These are phyloP conservation scores for Rhynchospora pubera DNA, from an alignment of 176 grass and related monocot species.

Conservation along the genomic window DNA sequence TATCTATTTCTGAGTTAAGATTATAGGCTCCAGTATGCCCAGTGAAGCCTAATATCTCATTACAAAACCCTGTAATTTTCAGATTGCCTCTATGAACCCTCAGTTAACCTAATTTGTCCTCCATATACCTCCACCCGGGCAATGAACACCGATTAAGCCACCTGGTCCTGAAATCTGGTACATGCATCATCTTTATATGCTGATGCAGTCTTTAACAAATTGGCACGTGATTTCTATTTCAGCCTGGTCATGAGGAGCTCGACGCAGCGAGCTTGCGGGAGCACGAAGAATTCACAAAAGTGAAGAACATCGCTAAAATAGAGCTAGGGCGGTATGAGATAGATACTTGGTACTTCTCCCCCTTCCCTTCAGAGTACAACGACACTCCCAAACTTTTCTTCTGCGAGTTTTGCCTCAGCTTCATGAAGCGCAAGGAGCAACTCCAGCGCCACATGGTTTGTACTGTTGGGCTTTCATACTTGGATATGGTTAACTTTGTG, in stretches of 20 bases:
- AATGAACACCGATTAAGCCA: not conserved
- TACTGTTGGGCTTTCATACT: not conserved
- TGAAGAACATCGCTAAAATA: conserved; percentile 98
- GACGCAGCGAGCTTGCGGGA: conserved; percentile 93
- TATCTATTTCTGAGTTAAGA: not conserved
- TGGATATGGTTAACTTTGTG: not conserved
- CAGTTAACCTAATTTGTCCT: not conserved
- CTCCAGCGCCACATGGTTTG: conserved; percentile 99
- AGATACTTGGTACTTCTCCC: conserved; percentile 99
- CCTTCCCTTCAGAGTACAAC: conserved; percentile 94
- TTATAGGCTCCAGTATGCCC: not conserved
- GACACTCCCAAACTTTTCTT: conserved; percentile 89
- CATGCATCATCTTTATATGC: not conserved
- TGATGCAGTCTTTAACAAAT: not conserved
- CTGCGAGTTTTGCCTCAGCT: conserved; percentile 99
- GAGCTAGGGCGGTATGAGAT: conserved; percentile 98
- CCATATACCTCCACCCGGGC: not conserved
- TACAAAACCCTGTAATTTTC: not conserved
- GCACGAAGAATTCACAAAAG: conserved; percentile 97
- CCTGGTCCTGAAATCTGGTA: not conserved
- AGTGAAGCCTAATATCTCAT: not conserved
- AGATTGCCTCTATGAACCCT: not conserved
- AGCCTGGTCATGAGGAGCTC: conserved; percentile 94
- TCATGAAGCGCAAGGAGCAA: conserved; percentile 99
- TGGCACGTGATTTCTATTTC: not conserved